phyloP scores from a whole-genome alignment of 75 land plant species.

The Adiantum capillusveneris region DNA sequence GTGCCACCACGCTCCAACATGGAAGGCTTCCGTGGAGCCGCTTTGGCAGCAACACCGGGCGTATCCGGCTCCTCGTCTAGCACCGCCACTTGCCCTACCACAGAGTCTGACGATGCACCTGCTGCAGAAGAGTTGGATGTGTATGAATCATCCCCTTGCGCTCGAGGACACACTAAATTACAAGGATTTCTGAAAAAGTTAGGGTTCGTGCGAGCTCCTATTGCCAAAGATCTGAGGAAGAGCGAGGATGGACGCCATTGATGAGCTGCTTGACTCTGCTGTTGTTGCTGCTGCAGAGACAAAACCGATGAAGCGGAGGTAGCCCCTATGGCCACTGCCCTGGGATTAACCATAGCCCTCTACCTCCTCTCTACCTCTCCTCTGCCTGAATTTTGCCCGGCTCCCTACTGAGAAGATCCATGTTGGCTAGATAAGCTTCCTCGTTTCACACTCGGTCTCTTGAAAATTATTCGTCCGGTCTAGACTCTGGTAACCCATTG shows the following conservation, averaged over 20 bases:
- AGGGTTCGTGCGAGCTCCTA: neutral
- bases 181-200: neutral
- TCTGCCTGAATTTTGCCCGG: too few species aligned
- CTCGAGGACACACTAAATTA: neutral
- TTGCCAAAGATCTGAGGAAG: neutral
- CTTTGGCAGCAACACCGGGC: conserved; percentile 2
- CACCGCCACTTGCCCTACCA: conserved; percentile 22
- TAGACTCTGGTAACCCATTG: too few species aligned
- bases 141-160: neutral
- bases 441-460: too few species aligned
- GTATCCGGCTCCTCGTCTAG: conserved; percentile 19
- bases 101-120: conserved; percentile 17
- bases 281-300: neutral
- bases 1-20: conserved; percentile 30
- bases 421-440: too few species aligned
- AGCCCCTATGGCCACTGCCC: neutral
- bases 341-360: neutral
- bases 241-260: neutral
- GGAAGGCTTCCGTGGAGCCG: conserved; percentile 17
- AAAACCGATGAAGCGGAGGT: neutral
- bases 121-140: conserved; percentile 7
- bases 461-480: too few species aligned
- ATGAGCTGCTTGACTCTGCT: neutral
- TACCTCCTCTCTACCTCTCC: too few species aligned
- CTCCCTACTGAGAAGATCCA: too few species aligned